phyloP scores from a whole-genome alignment of 768 basidiomycete species.

The Suillus subalutaceus region DNA sequence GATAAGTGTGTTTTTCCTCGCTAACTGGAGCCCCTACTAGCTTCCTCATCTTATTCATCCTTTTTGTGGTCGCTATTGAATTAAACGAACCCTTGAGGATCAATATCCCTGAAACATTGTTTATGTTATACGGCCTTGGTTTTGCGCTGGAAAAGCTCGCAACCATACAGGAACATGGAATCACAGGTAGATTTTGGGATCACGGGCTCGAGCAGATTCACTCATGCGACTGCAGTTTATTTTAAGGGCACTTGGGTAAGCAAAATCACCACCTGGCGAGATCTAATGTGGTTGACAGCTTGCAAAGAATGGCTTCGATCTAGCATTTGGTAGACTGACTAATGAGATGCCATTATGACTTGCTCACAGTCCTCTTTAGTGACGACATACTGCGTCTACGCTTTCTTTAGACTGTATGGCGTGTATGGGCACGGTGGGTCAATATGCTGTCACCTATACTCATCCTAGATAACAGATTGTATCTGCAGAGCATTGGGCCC shows the following conservation, averaged over 20 bases:
- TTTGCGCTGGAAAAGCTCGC: constrained; percentile 93
- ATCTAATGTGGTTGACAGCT: constrained; percentile 1
- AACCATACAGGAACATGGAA: constrained; percentile 94
- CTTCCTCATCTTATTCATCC: constrained; percentile 78
- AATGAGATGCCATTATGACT: neutral
- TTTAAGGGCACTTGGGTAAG: constrained; percentile 84
- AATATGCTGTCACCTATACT: neutral
- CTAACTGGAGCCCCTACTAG: constrained; percentile 25
- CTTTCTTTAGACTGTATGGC: constrained; percentile 77
- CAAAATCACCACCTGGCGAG: neutral
- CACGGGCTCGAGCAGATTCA: neutral
- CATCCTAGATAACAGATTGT: constrained; percentile 8
- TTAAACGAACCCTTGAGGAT: constrained; percentile 60
- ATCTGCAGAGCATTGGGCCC: constrained; percentile 62
- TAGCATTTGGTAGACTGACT: constrained; percentile 72
- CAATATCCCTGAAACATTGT: constrained; percentile 68
- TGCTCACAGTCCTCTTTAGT: constrained; percentile 44
- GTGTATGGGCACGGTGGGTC: constrained; percentile 64
- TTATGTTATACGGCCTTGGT: constrained; percentile 80
- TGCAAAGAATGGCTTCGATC: constrained; percentile 85
- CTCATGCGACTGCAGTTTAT: constrained; percentile 53
- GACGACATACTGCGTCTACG: constrained; percentile 77
- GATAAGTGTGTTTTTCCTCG: neutral
- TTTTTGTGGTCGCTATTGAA: constrained; percentile 83
- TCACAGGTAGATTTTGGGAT: constrained; percentile 59